Evolutionary conservation across 2,329 filamentous ascomycete genomes (phyloP), one percentile per base, ranked within the genome.

Genomic region (Paraphaeosphaeria minitans): DNA sequence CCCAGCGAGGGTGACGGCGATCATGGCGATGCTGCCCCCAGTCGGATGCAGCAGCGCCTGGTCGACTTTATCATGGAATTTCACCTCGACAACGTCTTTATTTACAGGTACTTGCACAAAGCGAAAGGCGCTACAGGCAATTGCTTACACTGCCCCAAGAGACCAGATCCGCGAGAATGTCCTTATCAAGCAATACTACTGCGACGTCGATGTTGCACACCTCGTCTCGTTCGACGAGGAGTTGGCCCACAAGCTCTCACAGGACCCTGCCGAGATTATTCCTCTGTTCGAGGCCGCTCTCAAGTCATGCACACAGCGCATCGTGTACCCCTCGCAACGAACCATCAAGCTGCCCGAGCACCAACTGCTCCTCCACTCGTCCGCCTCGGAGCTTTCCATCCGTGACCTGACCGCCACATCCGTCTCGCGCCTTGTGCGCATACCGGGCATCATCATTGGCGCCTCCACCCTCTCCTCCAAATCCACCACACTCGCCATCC

Each of bases 391-490:
- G 75, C 92, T 93, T 31, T 95, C 94, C 0, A 98, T 99, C 69
- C 90, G 95, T 65, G 93, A 97, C 66, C 85, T 99, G 41, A 95
- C 96, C 69, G 96, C 95, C 9, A 89, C 91, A 63, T 94, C 92
- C 63, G 96, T 99, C 66, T 93, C 94, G 5, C 89, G 93, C 67
- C 89, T 99, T n/a, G 94, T 99, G 41, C 88, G 94, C 57, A 96
- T 99, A 57, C 95, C 95, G 0, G 96, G 95, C 52, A 99, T 99
- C 65, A 92, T 99, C 59, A 99, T 99, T 65, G 94, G 95, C 48
- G 95, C 95, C 48, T 97, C 94, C 0, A 96, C 96, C 19, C 89
- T 98, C 77, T 97, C 93, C 2, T 98, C 94, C 13, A 98, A 99
- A 81, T 92, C 95, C 5, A 97, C 93, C 7, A 83, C 88, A 27